Evolutionary conservation across 371 early-diverging fungal species (phyloP), one percentile per base, ranked within the genome.

Genomic region (Mucor indicus): DNA sequence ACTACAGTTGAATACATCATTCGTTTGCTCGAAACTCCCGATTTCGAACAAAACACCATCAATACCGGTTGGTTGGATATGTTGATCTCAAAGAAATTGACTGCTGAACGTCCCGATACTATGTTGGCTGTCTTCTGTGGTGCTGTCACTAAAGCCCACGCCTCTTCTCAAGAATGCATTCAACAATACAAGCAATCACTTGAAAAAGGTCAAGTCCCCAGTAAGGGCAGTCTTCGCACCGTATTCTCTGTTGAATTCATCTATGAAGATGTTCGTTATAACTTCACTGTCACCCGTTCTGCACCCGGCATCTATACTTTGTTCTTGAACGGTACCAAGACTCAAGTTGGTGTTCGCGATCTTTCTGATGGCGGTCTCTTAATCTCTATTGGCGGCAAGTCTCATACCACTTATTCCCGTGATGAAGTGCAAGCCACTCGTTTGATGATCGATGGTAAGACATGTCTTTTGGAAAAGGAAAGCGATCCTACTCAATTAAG

Each of bases 1-100:
- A 98, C 98, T 16, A 96, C 98, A 2, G 93, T 96, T 36, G 98
- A 96, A 76, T 98, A 95, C 61, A 85, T 98, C 32, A 86, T 96
- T 63, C 89, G 91, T 55, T 80, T 98, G 48, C 75, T 98, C 52
- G 98, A 98, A 67, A 89, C 90, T 17, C 80, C 85, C 6, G 92
- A 87, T 53, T 98, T 94, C 59, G 80, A 84, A 54, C 79, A 87
- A 44, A 97, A 98, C 81, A 79, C 82, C 3, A 83, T 95, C 67
- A 94, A 92, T 40, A 98, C 98, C 20, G 94, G 90, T 24, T 98
- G 98, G 98, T 78, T 98, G 40, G 98, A 98, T 67, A 85, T 79
- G 54, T 73, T 96, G 54, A 96, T 98, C 55, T 87, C 93, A 33
- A 79, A 84, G 50, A 91, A 90, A 51, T 55, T 96, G 58, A 90